Conservation (phyloP, 2,329 filamentous ascomycete genomes). For the Xylariaceae sp. region DNA sequence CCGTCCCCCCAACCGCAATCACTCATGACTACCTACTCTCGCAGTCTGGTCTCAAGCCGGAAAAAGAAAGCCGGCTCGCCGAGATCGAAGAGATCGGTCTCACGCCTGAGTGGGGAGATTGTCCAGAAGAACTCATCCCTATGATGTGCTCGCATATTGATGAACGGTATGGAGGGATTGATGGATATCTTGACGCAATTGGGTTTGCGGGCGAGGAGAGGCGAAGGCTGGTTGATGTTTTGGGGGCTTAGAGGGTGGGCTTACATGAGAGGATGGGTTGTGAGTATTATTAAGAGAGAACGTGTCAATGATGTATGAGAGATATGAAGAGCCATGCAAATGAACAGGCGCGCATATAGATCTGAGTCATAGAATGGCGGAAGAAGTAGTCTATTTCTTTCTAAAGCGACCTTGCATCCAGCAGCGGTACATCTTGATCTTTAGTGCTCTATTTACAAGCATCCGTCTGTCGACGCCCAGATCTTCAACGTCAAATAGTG, state of each 20-base stretch:
- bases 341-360: not conserved
- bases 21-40: conserved; percentile 69
- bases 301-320: not conserved
- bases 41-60: conserved; percentile 52
- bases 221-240: conserved; percentile 35
- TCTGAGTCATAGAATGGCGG: not conserved
- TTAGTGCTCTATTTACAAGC: conserved; percentile 84
- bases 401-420: conserved; percentile 86
- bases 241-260: conserved; percentile 36
- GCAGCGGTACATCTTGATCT: conserved; percentile 97
- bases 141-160: conserved; percentile 56
- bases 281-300: not conserved
- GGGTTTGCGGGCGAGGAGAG: conserved; percentile 51
- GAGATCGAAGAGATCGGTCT: conserved; percentile 71
- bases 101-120: conserved; percentile 67
- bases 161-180: conserved; percentile 60
- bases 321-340: too few relatives aligned
- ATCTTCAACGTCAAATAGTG: conserved; percentile 66
- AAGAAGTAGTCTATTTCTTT: conserved; percentile 50
- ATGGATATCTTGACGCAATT: conserved; percentile 60
- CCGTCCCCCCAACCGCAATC: conserved; percentile 56
- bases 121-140: conserved; percentile 60
- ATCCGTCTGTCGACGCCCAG: conserved; percentile 83
- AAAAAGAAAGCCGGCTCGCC: conserved; percentile 58
- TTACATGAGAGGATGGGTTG: not conserved